Base-by-base conservation (phyloP, 495 filamentous ascomycete genomes). In the Polyplosphaeria fusca region DNA sequence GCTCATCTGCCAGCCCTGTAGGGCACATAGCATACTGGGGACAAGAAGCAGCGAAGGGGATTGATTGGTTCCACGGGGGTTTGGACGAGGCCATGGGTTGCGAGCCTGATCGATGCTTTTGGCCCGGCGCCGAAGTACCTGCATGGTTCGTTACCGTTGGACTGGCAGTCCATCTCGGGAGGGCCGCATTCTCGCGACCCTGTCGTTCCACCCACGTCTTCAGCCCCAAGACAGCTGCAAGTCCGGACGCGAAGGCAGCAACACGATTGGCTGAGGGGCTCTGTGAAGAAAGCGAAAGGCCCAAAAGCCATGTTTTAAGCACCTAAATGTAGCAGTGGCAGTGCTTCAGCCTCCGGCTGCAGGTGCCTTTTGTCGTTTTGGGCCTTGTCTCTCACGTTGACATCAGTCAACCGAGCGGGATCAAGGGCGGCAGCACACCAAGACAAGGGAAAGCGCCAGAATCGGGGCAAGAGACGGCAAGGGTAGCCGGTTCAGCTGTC, bases 301-400 rank as follows among this genome's bases (percentile, higher is more conserved):
- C 23, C 30, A 14, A 47, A 52, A 42, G 18, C 37, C 57, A 47
- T 61, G 47, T 58, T 46, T 49, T 42, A 35, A 13, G 18, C 35
- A 48, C 35, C 49, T 52, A 48, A 61, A 44, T 57, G 14, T 39
- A 55, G 37, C 23, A 45, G 58, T 56, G 62, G 62, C 57, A 57
- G 62, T 65, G 61, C 56, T 51, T 52, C 62, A 65, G 57, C 62
- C 62, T 58, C 48, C 52, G 58, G 52, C 37, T 61, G 22, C 39
- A 26, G 40, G 40, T 56, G 38, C 47, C 50, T 18, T 52, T 51
- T 48, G 24, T 38, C 52, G 22, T 45, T 23, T 57, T n/a, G 18
- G 35, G 53, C 4, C 43, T 27, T 11, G 19, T 42, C 24, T 49
- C 19, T 42, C 37, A 19, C 16, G 5, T 48, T 43, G 43, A 51